Evolutionary conservation across 768 basidiomycete genomes (phyloP).

Genomic region (Gymnopilus junonius): DNA sequence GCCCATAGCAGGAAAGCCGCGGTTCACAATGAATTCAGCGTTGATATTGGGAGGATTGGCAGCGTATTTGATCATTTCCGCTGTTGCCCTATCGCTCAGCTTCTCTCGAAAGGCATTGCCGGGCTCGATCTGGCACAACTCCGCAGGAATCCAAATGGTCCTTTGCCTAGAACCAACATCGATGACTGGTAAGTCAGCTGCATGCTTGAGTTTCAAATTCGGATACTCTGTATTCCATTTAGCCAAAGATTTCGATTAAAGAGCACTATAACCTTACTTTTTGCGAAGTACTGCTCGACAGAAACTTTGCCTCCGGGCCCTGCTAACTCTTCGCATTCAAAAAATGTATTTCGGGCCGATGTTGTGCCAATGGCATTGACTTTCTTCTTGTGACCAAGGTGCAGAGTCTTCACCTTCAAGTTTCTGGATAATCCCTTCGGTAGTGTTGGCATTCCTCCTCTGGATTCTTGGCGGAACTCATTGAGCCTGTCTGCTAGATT

Average conservation of each 20-base stretch:
- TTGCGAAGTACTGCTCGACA: conserved; percentile 66
- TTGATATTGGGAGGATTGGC: conserved; percentile 67
- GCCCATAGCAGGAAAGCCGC: conserved; percentile 64
- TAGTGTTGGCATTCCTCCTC: conserved; percentile 48
- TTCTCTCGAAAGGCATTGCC: conserved; percentile 64
- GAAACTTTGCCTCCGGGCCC: conserved; percentile 55
- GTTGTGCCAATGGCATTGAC: conserved; percentile 23
- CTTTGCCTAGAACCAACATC: conserved; percentile 43
- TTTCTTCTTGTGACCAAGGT: conserved; percentile 62
- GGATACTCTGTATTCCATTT: conserved; percentile 49
- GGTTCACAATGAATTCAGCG: conserved; percentile 56
- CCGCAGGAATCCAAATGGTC: conserved; percentile 59
- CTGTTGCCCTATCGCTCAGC: conserved; percentile 63
- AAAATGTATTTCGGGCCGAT: conserved; percentile 27
- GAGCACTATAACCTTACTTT: conserved; percentile 46
- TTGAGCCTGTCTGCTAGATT: conserved; percentile 64
- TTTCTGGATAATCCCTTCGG: conserved; percentile 53
- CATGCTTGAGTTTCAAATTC: conserved; percentile 48
- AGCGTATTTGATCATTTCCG: conserved; percentile 72
- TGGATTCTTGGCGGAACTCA: conserved; percentile 47
- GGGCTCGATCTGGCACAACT: conserved; percentile 67
- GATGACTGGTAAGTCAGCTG: conserved; percentile 55
- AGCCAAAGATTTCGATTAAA: not conserved
- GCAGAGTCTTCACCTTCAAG: conserved; percentile 59
- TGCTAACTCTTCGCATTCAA: conserved; percentile 36